Evolutionary conservation across 768 basidiomycete species (phyloP), one percentile per base, ranked within the genome.

Genomic region (Hericium erinaceus): DNA sequence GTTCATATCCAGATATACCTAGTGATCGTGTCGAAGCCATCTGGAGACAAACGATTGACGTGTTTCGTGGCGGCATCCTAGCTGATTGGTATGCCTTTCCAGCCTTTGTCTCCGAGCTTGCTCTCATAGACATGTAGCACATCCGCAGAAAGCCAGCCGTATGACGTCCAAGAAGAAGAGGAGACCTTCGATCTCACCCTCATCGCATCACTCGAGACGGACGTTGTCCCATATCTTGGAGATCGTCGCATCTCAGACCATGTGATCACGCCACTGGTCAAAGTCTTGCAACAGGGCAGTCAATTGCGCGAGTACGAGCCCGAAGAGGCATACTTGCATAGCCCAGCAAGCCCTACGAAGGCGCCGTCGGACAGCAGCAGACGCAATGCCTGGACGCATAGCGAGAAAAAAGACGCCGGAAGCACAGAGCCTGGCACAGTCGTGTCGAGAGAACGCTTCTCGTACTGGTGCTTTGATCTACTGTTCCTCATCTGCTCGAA

Each of bases 391-490:
- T 6, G 38, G 39, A 7, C 22, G 13, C 39, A 51, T 13, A 39
- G 26, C 4, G 56, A 33, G 44, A 7, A 54, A 12, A 2, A 10
- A 40, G 53, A 16, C 2, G 39, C 39, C 22, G 55, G 55, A 40
- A 85, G 79, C 38, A 91, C 90, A 2, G 80, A 79, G 40, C 69
- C 72, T 10, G 81, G 80, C 0, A 66, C 72, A 13, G 67, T 82
- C 22, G 72, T 87, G 28, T 85, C 87, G 1, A 74, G 92, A 40
- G 93, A 95, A 68, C 78, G 91, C 8, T 95, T 95, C 67, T 85
- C 89, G 7, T 94, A 91, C 72, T 95, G 92, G 92, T 93, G 89
- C 66, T 86, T 95, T 57, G 92, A 95, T 64, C 72, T 94, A 11
- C 68, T 95, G 38, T 94, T 95, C 69, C 67, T 88, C 61, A 76